These are phyloP conservation scores for Tilletia walkeri DNA, from an alignment of 1,284 basidiomycete genomes.

Conservation along the genomic window DNA sequence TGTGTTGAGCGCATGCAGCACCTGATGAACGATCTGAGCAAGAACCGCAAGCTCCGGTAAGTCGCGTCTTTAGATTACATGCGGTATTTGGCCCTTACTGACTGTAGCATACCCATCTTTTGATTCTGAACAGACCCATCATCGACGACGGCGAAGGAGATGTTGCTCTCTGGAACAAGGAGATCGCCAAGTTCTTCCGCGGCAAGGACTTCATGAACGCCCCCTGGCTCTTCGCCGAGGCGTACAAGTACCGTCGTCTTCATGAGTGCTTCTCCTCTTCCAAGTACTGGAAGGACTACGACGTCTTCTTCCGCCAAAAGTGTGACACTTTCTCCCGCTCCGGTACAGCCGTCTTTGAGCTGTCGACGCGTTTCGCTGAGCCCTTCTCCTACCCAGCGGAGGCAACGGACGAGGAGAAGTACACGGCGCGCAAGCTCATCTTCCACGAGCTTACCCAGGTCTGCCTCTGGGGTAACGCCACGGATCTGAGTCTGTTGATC, in stretches of 20 bases:
- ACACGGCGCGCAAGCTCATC: slow-evolving; percentile 79
- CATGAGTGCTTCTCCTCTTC: slow-evolving; percentile 92
- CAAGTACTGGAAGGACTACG: slow-evolving; percentile 79
- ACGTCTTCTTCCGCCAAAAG: slow-evolving; percentile 59
- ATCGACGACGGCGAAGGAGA: slow-evolving; percentile 91
- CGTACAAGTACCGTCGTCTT: slow-evolving; percentile 92
- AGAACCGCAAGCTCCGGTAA: slow-evolving; percentile 50
- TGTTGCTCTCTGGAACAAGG: slow-evolving; percentile 93
- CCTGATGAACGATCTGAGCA: slow-evolving; percentile 58
- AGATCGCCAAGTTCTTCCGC: slow-evolving; percentile 45
- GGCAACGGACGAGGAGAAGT: slow-evolving; percentile 64
- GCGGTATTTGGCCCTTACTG: neutral
- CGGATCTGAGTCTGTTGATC: slow-evolving; percentile 90
- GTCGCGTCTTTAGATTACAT: slow-evolving; percentile 65
- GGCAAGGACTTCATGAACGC: slow-evolving; percentile 87
- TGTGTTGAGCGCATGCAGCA: slow-evolving; percentile 68
- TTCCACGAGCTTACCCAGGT: slow-evolving; percentile 87
- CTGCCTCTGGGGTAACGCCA: slow-evolving; percentile 57
- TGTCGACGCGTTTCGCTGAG: slow-evolving; percentile 86
- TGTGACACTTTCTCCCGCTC: slow-evolving; percentile 97
- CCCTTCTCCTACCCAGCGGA: slow-evolving; percentile 68
- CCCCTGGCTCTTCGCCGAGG: slow-evolving; percentile 68
- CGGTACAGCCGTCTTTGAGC: slow-evolving; percentile 85
- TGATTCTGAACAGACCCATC: slow-evolving; percentile 67
- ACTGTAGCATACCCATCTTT: slow-evolving; percentile 34